These are phyloP conservation scores for Phragmites australis DNA, from an alignment of 176 grass and related monocot species.

Conservation along the genomic window DNA sequence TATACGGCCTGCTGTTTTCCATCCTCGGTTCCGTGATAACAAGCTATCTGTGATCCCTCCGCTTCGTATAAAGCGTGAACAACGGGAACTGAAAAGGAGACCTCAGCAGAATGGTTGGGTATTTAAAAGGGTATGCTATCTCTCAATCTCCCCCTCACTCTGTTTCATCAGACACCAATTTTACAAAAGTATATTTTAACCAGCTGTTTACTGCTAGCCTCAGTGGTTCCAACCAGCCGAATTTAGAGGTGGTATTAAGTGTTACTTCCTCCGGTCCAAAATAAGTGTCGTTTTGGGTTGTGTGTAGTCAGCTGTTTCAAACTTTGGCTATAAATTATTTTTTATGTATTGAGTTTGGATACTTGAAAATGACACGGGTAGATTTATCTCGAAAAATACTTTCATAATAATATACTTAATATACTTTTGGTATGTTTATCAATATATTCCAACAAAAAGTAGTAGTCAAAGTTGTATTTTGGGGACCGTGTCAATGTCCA, in stretches of 20 bases:
- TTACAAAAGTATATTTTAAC: background rate
- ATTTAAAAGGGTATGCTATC: conserved; percentile 66
- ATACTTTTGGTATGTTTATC: too few relatives aligned
- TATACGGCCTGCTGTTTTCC: conserved; percentile 47
- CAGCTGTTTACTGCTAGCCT: background rate
- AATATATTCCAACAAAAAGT: too few relatives aligned
- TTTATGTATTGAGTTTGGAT: too few relatives aligned
- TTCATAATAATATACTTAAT: too few relatives aligned
- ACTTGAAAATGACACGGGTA: too few relatives aligned
- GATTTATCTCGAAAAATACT: too few relatives aligned
- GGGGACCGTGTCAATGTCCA: too few relatives aligned
- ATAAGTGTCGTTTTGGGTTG: too few relatives aligned
- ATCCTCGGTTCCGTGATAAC: conserved; percentile 48
- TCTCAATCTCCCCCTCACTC: background rate
- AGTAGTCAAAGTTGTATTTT: too few relatives aligned
- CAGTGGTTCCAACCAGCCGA: background rate
- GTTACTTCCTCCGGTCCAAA: too few relatives aligned
- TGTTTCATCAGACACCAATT: background rate
- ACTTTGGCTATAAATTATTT: too few relatives aligned
- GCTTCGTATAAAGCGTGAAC: conserved; percentile 65
- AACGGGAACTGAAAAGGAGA: conserved; percentile 61
- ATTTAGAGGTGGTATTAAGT: conserved; percentile 3
- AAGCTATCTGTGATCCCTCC: conserved; percentile 62
- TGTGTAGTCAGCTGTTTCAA: too few relatives aligned
- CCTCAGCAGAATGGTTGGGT: conserved; percentile 73